Evolutionary conservation across 352 stramenopile species (phyloP).

Genomic region (Pythium utonaiense): DNA sequence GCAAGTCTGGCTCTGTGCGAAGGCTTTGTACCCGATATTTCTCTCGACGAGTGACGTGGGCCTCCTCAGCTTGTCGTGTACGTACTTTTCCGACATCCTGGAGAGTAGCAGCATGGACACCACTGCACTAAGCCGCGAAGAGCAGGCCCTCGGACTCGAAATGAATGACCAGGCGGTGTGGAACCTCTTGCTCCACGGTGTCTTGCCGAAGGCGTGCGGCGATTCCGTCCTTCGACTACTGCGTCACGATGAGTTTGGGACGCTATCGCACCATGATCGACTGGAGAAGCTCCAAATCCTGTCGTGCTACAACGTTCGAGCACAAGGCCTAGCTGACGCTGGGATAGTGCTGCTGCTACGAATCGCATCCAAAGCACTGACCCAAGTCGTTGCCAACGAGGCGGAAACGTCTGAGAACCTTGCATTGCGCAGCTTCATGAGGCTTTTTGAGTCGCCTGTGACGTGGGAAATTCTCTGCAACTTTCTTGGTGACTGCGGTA

Average conservation of each 20-base stretch:
- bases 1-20: slow-evolving; percentile 51
- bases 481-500: slow-evolving; percentile 29
- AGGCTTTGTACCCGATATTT: slow-evolving; percentile 45
- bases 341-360: slow-evolving; percentile 63
- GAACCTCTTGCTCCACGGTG: slow-evolving; percentile 45
- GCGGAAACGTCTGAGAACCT: slow-evolving; percentile 2
- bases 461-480: slow-evolving; percentile 33
- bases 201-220: slow-evolving; percentile 29
- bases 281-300: slow-evolving; percentile 45
- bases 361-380: slow-evolving; percentile 48
- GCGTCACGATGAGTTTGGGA: slow-evolving; percentile 24
- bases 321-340: slow-evolving; percentile 59
- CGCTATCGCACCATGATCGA: background rate
- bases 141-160: slow-evolving; percentile 11
- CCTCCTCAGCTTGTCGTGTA: slow-evolving; percentile 50
- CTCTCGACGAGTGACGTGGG: slow-evolving; percentile 29
- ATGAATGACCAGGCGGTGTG: slow-evolving; percentile 36
- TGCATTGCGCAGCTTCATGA: slow-evolving; percentile 40
- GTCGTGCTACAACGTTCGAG: slow-evolving; percentile 64
- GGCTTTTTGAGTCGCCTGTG: slow-evolving; percentile 42
- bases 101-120: slow-evolving; percentile 49
- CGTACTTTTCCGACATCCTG: slow-evolving; percentile 63
- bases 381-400: slow-evolving; percentile 12
- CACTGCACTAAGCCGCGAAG: slow-evolving; percentile 23
- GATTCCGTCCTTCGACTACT: slow-evolving; percentile 50